Percentiles rank a stretch among this genome's conserved stretches.
These are phyloP conservation scores for Galeopsis tetrahit DNA, from an alignment of 257 asterid genomes.

Conservation along the genomic window DNA sequence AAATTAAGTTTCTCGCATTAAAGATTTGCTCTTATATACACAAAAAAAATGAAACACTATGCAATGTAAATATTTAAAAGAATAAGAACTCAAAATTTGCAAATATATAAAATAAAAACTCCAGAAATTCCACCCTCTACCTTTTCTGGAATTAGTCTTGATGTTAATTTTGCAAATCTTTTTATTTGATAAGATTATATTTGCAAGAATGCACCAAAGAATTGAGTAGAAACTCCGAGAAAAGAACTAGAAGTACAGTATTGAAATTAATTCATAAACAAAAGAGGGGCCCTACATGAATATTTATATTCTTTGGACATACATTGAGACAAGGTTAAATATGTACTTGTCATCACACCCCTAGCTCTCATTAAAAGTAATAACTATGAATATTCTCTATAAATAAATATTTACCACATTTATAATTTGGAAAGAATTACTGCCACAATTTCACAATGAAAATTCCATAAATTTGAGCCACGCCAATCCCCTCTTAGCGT, in stretches of 20 bases:
- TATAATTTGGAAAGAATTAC: slow-evolving; percentile 18
- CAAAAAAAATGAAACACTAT: no score
- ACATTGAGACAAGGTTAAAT: background rate
- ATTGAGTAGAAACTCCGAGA: background rate
- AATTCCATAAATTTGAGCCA: slow-evolving; percentile 76
- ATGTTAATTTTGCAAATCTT: no score
- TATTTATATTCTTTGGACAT: background rate
- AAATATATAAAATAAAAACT: no score
- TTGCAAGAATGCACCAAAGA: no score
- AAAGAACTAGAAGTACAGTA: background rate
- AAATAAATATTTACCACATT: background rate
- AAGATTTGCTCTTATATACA: no score
- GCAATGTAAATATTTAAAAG: no score
- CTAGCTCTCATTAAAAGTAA: background rate
- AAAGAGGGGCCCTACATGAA: slow-evolving; percentile 11
- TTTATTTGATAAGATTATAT: no score
- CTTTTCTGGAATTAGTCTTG: no score
- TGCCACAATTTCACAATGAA: slow-evolving; percentile 42
- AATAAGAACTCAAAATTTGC: no score
- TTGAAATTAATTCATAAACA: background rate
- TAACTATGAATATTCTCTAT: background rate
- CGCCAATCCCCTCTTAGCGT: slow-evolving; percentile 35
- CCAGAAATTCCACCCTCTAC: no score
- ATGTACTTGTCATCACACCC: background rate
- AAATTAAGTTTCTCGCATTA: no score